Base-by-base conservation (phyloP, 2,329 filamentous ascomycete genomes). In the Pleoardoris graminearum region DNA sequence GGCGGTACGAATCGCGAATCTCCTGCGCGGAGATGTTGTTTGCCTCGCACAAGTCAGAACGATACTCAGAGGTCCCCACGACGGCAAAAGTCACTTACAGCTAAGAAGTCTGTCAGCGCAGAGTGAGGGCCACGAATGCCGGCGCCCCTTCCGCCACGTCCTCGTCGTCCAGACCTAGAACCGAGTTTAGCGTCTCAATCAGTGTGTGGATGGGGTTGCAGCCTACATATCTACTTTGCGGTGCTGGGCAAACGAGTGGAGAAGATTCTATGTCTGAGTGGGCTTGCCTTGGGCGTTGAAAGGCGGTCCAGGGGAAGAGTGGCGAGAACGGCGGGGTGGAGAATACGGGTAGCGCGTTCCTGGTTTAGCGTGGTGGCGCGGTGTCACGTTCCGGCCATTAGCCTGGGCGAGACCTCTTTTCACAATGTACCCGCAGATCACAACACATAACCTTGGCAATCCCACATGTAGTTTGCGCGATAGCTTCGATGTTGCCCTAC, bases 11-110 rank as follows among this genome's bases (percentile, higher is more conserved):
- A 60, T 82, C 75, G 39, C 81, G 79, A 54, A 87, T 87, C 61
- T 86, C 82, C 48, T 78, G 77, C 3, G 85, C 85, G 19, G 84
- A 89, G 59, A 91, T 91, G 63, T 90, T 90, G 70, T 89, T 86
- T 2, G 87, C 84, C 82, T 87, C 51, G 10, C 5, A 12, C 11
- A 11, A 22, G 30, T 48, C 10, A 47, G 36, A 30, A n/a, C 3
- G n/a, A 16, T 22, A 2, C 10, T 27, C 39, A n/a, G n/a, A 33
- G 19, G n/a, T 10, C 21, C 6, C 2, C n/a, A 3, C n/a, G 4
- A 37, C 33, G 16, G 2, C 10, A 21, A 21, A 54, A 14, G 17
- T 7, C 37, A 74, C 80, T 68, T 74, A 84, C 83, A 43, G 85
- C 85, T 48, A 88, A 75, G 62, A 87, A 88, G 65, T 88, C 85